These are phyloP conservation scores for Pleurotus cornucopiae DNA, from an alignment of 768 basidiomycete species.

Conservation along the genomic window DNA sequence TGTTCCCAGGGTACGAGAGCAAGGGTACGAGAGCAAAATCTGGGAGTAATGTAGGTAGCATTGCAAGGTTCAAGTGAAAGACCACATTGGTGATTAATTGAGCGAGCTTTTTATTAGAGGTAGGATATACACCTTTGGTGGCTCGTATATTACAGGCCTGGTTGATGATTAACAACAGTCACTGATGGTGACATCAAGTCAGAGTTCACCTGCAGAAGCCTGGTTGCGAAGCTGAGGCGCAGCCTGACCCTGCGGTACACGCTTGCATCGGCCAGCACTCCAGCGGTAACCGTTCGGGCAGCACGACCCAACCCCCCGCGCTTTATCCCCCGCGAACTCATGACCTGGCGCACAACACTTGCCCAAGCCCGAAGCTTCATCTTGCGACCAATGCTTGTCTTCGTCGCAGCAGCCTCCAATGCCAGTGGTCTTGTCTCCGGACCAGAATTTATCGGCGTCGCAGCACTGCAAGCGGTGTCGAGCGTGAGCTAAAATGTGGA, in stretches of 20 bases:
- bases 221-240: not conserved
- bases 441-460: not conserved
- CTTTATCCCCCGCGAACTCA: slow-evolving; percentile 5
- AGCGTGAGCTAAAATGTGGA: not conserved
- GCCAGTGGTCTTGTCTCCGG: not conserved
- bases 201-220: not conserved
- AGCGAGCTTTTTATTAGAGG: too few relatives aligned
- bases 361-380: not conserved
- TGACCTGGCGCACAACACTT: slow-evolving; percentile 2
- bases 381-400: slow-evolving; percentile 7
- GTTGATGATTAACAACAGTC: too few relatives aligned
- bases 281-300: slow-evolving; percentile 1
- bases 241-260: not conserved
- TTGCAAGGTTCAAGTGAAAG: too few relatives aligned
- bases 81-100: too few relatives aligned
- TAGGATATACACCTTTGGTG: too few relatives aligned
- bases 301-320: not conserved
- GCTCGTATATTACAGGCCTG: too few relatives aligned
- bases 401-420: slow-evolving; percentile 1
- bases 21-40: too few relatives aligned
- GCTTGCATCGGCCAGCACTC: slow-evolving; percentile 1
- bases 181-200: not conserved
- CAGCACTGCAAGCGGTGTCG: not conserved
- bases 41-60: too few relatives aligned
- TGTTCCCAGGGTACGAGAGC: too few relatives aligned